phyloP scores from a whole-genome alignment of 2,329 filamentous ascomycete genomes.

The Epichloe scottii region DNA sequence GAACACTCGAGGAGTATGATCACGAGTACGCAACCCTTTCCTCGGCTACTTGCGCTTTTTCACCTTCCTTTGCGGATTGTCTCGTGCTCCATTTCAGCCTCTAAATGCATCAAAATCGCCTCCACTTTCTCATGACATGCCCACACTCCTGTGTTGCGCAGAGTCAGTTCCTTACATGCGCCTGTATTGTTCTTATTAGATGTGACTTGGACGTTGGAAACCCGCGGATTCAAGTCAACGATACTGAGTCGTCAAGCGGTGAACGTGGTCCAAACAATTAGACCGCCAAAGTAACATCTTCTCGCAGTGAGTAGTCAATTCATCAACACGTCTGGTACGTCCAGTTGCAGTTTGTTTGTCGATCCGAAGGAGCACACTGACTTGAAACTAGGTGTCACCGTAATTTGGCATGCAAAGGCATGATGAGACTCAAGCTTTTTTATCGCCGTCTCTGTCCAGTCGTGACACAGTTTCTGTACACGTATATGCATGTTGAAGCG shows the following conservation, averaged over 20 bases:
- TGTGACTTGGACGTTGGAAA: neutral
- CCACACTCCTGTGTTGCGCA: neutral
- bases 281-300: neutral
- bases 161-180: neutral
- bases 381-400: neutral
- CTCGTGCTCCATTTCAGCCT: neutral
- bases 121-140: neutral
- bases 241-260: neutral
- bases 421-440: no score
- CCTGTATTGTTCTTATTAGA: neutral
- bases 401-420: neutral
- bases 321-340: neutral
- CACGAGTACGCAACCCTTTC: neutral
- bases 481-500: no score
- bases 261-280: neutral
- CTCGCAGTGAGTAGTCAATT: no score
- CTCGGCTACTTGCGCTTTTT: neutral
- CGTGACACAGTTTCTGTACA: neutral
- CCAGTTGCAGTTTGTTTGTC: neutral
- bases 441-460: neutral
- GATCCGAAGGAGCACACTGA: neutral
- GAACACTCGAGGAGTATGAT: neutral
- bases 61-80: neutral
- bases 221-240: neutral
- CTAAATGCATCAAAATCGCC: neutral